Conservation (phyloP, 371 early-diverging fungal species). For the Cladochytrium tenue region DNA sequence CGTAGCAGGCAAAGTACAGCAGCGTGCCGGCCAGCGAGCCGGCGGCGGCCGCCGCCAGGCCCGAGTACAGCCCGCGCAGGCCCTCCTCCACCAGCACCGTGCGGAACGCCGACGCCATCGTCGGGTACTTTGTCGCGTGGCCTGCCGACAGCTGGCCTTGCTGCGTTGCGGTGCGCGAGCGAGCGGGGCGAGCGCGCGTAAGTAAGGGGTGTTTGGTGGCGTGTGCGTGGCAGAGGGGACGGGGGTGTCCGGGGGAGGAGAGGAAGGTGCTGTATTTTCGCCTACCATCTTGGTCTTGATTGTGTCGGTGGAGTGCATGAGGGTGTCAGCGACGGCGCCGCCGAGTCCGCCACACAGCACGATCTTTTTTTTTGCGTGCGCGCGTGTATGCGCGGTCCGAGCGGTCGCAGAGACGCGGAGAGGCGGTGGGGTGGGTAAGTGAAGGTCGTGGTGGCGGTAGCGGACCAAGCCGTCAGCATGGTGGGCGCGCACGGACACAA, state of each 20-base stretch:
- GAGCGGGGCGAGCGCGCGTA: no score
- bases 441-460: background rate
- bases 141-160: slow-evolving; percentile 28
- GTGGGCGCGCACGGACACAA: background rate
- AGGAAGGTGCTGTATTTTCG: no score
- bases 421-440: no score
- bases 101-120: slow-evolving; percentile 66
- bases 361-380: no score
- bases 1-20: slow-evolving; percentile 77
- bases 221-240: no score
- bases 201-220: no score
- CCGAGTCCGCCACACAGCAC: slow-evolving; percentile 72
- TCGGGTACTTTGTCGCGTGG: slow-evolving; percentile 21
- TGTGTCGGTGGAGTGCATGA: slow-evolving; percentile 69
- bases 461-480: background rate
- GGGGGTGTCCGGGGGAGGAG: no score
- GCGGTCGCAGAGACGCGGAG: no score
- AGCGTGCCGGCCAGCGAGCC: slow-evolving; percentile 73
- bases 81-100: slow-evolving; percentile 72
- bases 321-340: slow-evolving; percentile 70
- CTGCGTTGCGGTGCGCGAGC: no score
- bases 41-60: slow-evolving; percentile 71
- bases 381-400: no score
- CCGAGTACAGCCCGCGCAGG: slow-evolving; percentile 71
- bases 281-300: slow-evolving; percentile 69